phyloP scores from a whole-genome alignment of 371 early-diverging fungal genomes.

The Lichtheimia ramosa region DNA sequence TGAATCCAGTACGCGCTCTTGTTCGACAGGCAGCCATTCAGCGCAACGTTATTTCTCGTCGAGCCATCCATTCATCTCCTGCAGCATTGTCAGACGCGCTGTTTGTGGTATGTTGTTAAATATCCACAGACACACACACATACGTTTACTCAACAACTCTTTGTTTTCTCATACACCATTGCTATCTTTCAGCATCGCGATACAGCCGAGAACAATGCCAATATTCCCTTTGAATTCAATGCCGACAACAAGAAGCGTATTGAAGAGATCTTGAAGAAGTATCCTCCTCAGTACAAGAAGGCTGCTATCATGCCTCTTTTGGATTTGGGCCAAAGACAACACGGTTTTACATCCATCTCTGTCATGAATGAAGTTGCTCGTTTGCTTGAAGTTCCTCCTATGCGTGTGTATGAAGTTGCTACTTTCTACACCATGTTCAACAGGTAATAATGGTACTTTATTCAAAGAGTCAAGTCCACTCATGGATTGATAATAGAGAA shows the following conservation, averaged over 20 bases:
- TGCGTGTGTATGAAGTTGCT: slow-evolving; percentile 99
- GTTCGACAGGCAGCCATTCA: slow-evolving; percentile 39
- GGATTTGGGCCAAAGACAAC: slow-evolving; percentile 94
- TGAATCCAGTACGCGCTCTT: slow-evolving; percentile 47
- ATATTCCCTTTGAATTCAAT: slow-evolving; percentile 84
- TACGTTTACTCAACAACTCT: slow-evolving; percentile 4
- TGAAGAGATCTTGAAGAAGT: slow-evolving; percentile 86
- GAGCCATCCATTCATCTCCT: slow-evolving; percentile 50
- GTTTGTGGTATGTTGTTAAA: slow-evolving; percentile 55
- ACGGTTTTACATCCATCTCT: slow-evolving; percentile 88
- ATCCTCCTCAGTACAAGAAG: slow-evolving; percentile 98
- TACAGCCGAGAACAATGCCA: slow-evolving; percentile 88
- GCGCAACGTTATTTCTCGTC: slow-evolving; percentile 34
- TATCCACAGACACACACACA: background rate
- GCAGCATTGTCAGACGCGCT: slow-evolving; percentile 65
- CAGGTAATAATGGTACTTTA: slow-evolving; percentile 60
- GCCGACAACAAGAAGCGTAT: slow-evolving; percentile 81
- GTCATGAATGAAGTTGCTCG: slow-evolving; percentile 98
- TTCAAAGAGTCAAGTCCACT: background rate
- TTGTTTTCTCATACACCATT: background rate
- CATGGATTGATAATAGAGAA: slow-evolving; percentile 46
- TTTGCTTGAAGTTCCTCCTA: slow-evolving; percentile 93
- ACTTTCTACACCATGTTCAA: slow-evolving; percentile 99
- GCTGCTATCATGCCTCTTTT: slow-evolving; percentile 95
- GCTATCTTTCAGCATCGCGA: slow-evolving; percentile 76